Evolutionary conservation across 139 green algal species (phyloP).

Genomic region (Ettlia oleoabundans): DNA sequence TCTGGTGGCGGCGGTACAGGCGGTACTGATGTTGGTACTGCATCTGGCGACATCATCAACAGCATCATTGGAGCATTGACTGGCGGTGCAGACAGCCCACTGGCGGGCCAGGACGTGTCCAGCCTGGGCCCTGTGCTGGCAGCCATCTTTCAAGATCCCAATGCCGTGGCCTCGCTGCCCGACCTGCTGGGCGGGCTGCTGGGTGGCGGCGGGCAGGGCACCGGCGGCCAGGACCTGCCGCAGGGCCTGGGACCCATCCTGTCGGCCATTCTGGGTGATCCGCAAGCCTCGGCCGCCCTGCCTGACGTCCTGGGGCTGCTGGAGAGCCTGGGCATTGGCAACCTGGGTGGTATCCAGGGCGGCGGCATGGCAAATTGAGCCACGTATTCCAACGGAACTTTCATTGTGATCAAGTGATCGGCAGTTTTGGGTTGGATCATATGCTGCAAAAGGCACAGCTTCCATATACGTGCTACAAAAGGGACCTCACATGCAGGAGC

Average conservation of each 20-base stretch:
- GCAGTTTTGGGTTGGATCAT: no score
- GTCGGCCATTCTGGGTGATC: not conserved
- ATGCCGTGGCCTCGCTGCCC: not conserved
- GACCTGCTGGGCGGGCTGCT: conserved; percentile 14
- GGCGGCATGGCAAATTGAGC: not conserved
- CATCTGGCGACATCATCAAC: not conserved
- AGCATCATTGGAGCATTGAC: not conserved
- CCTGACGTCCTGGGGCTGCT: not conserved
- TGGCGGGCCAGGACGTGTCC: not conserved
- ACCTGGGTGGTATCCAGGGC: not conserved
- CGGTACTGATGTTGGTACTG: not conserved
- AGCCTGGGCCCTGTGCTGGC: not conserved
- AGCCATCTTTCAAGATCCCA: not conserved
- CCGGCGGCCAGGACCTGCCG: not conserved
- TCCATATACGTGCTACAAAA: no score
- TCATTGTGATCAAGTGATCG: no score
- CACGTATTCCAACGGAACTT: no score
- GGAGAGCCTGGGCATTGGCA: not conserved
- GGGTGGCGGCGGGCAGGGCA: not conserved
- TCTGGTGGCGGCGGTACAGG: not conserved
- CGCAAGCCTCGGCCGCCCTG: not conserved
- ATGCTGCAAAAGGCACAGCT: no score
- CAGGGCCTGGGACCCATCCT: not conserved
- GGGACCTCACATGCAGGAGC: no score
- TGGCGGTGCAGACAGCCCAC: not conserved